These are phyloP conservation scores for Cyclaneusma minus DNA, from an alignment of 2,329 filamentous ascomycete genomes.

Conservation along the genomic window DNA sequence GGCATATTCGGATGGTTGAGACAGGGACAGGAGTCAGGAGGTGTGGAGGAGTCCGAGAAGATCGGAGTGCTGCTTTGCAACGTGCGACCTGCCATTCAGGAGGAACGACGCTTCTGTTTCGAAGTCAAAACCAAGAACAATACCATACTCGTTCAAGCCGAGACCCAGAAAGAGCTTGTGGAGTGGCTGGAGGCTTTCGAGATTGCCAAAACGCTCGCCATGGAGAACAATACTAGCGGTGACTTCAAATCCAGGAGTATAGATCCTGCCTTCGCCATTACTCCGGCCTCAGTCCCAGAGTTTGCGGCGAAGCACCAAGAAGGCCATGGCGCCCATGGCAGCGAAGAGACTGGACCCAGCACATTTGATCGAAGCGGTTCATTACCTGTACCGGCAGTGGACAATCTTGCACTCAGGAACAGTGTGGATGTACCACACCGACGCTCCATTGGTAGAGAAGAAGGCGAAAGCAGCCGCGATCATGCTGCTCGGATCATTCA, in stretches of 20 bases:
- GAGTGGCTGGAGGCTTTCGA: constrained; percentile 94
- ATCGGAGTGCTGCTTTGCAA: constrained; percentile 91
- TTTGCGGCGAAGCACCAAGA: constrained; percentile 73
- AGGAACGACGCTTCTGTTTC: constrained; percentile 92
- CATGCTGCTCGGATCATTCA: constrained; percentile 83
- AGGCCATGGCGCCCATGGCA: constrained; percentile 36
- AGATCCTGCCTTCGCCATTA: constrained; percentile 82
- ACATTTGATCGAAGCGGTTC: constrained; percentile 44
- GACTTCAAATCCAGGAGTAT: constrained; percentile 27
- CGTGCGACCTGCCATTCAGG: constrained; percentile 75
- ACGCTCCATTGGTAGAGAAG: constrained; percentile 45
- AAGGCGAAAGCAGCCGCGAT: constrained; percentile 62
- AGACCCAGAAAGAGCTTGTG: constrained; percentile 81
- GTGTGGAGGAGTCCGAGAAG: constrained; percentile 89
- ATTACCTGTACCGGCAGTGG: constrained; percentile 48
- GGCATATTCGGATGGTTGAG: constrained; percentile 93
- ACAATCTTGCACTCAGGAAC: constrained; percentile 36
- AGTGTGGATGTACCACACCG: constrained; percentile 53
- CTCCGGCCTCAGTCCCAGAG: constrained; percentile 72
- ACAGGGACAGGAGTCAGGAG: constrained; percentile 61
- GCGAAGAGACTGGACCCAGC: constrained; percentile 14
- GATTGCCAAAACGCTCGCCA: constrained; percentile 78
- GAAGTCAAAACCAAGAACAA: constrained; percentile 97
- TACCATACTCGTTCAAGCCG: constrained; percentile 77
- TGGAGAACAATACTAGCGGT: constrained; percentile 51